These are phyloP conservation scores for Beta corolliflora DNA, from an alignment of 179 eudicot genomes.

Conservation along the genomic window DNA sequence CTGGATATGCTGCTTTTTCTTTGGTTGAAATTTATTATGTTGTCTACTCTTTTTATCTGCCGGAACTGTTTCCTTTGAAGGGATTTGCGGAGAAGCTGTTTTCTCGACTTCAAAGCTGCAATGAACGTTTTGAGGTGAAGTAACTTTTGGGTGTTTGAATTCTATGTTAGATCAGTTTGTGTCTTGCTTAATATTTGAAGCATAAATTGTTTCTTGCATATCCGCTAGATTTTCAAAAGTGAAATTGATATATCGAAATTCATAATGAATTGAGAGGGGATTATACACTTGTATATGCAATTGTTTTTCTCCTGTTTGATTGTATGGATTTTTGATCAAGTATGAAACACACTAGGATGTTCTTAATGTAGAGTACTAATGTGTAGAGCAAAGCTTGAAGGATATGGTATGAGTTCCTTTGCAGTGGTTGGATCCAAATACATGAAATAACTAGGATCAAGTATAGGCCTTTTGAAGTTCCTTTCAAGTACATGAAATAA, in stretches of 20 bases:
- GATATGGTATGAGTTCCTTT: background rate
- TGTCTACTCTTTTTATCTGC: conserved; percentile 3
- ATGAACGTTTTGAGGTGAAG: conserved; percentile 87
- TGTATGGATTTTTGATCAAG: background rate
- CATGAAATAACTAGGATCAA: too few species aligned
- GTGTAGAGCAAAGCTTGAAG: background rate
- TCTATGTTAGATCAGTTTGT: background rate
- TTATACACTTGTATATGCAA: background rate
- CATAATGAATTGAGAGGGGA: background rate
- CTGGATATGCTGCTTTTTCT: background rate
- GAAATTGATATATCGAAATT: background rate
- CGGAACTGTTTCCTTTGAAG: conserved; percentile 36
- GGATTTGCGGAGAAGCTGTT: conserved; percentile 89
- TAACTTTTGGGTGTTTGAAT: conserved; percentile 11
- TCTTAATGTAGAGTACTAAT: background rate
- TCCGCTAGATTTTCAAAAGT: background rate
- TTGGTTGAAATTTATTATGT: background rate
- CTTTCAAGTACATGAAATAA: too few species aligned
- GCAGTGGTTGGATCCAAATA: background rate
- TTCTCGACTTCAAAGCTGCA: conserved; percentile 78
- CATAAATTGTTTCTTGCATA: too few species aligned
- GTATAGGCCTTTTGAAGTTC: background rate
- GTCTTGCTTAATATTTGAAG: background rate
- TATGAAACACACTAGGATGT: background rate
- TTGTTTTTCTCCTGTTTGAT: background rate